A percentile compares a stretch with the other conserved stretches of the same genome.
These are phyloP conservation scores for Fonsecaea monophora DNA, from an alignment of 2,329 filamentous ascomycete species.

Conservation along the genomic window DNA sequence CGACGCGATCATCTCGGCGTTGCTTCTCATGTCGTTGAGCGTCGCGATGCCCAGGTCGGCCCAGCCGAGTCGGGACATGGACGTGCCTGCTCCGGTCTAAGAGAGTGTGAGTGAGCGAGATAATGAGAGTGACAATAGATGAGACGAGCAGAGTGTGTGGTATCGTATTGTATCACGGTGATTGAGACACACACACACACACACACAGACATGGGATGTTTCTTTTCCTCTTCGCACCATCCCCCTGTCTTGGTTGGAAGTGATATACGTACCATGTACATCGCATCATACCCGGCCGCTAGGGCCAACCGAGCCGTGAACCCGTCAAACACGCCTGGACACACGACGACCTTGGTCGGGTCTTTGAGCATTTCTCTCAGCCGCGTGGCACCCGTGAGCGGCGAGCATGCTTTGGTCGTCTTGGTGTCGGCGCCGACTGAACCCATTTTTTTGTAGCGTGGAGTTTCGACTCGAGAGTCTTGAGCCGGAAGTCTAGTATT, in stretches of 20 bases:
- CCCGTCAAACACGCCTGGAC: constrained; percentile 61
- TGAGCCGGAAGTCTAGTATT: too few species aligned
- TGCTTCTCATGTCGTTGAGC: constrained; percentile 60
- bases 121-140: too few species aligned
- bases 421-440: constrained; percentile 6
- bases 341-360: constrained; percentile 50
- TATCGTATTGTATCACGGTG: background rate
- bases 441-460: constrained; percentile 2
- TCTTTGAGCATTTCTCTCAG: constrained; percentile 47
- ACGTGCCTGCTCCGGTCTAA: constrained; percentile 49
- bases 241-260: too few species aligned
- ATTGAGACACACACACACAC: too few species aligned
- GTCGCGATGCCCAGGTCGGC: constrained; percentile 60
- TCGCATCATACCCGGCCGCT: constrained; percentile 55
- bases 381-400: constrained; percentile 30
- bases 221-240: too few species aligned
- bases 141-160: background rate
- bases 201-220: too few species aligned
- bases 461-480: too few species aligned
- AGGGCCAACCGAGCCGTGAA: constrained; percentile 58
- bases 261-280: constrained; percentile 53
- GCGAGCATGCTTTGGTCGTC: constrained; percentile 22
- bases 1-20: constrained; percentile 62
- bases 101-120: too few species aligned
- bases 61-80: constrained; percentile 56